A percentile compares a stretch with the other conserved stretches of the same genome.
These are phyloP conservation scores for Trifolium subterraneum DNA, from an alignment of 306 rosid genomes.

Conservation along the genomic window DNA sequence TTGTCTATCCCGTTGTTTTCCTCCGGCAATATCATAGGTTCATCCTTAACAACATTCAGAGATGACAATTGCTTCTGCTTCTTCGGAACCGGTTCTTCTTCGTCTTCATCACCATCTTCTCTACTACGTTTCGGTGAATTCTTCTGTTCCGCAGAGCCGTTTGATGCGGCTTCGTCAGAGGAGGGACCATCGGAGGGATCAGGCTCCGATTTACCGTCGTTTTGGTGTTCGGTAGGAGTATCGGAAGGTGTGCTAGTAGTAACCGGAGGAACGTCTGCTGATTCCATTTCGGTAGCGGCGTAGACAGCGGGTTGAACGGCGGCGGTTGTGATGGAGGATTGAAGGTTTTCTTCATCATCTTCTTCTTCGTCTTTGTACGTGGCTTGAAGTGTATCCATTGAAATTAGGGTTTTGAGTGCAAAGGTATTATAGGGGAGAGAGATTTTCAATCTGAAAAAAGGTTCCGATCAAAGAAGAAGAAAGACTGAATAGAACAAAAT, in stretches of 20 bases:
- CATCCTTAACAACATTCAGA: slow-evolving; percentile 51
- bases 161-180: slow-evolving; percentile 61
- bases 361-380: slow-evolving; percentile 83
- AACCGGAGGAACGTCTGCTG: slow-evolving; percentile 34
- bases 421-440: background rate
- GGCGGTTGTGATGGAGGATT: background rate
- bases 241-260: slow-evolving; percentile 49
- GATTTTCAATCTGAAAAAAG: background rate
- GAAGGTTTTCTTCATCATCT: slow-evolving; percentile 65
- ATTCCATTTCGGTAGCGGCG: slow-evolving; percentile 38
- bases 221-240: slow-evolving; percentile 55
- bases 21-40: slow-evolving; percentile 28
- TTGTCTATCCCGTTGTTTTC: slow-evolving; percentile 23
- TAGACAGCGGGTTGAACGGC: background rate
- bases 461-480: slow-evolving; percentile 6
- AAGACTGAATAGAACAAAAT: background rate
- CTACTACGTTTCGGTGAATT: slow-evolving; percentile 55
- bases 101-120: slow-evolving; percentile 52
- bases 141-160: slow-evolving; percentile 49
- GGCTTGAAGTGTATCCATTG: slow-evolving; percentile 78
- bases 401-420: slow-evolving; percentile 14
- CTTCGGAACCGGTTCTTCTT: slow-evolving; percentile 81
- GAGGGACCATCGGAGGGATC: slow-evolving; percentile 75
- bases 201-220: slow-evolving; percentile 58
- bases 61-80: slow-evolving; percentile 85